These are phyloP conservation scores for Thermothielavioides terrestris DNA, from an alignment of 495 filamentous ascomycete species.

Conservation along the genomic window DNA sequence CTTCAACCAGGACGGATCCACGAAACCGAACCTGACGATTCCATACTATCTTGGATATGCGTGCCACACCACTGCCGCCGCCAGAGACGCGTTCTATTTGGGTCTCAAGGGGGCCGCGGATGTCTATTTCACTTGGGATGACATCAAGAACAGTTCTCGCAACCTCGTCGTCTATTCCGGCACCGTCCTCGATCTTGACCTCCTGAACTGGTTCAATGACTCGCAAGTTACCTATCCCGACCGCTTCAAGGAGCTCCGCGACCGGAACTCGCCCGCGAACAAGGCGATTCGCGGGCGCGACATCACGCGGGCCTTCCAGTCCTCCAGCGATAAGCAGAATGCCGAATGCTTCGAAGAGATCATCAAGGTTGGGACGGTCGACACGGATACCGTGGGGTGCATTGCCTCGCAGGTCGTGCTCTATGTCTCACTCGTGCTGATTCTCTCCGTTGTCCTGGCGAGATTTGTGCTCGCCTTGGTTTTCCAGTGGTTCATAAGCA, in stretches of 20 bases:
- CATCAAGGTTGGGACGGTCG: slow-evolving; percentile 89
- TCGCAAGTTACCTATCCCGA: slow-evolving; percentile 70
- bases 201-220: slow-evolving; percentile 84
- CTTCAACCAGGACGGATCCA: slow-evolving; percentile 91
- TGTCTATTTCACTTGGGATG: slow-evolving; percentile 95
- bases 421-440: slow-evolving; percentile 88
- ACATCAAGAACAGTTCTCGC: slow-evolving; percentile 77
- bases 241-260: slow-evolving; percentile 69
- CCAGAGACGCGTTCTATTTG: slow-evolving; percentile 72
- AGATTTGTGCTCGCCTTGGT: slow-evolving; percentile 85
- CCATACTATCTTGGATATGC: slow-evolving; percentile 72
- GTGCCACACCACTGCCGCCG: slow-evolving; percentile 70
- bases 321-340: slow-evolving; percentile 62
- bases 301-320: slow-evolving; percentile 79
- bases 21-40: slow-evolving; percentile 60
- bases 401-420: slow-evolving; percentile 97
- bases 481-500: slow-evolving; percentile 92
- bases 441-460: slow-evolving; percentile 76
- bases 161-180: slow-evolving; percentile 92
- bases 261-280: slow-evolving; percentile 46
- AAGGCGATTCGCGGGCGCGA: slow-evolving; percentile 74
- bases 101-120: slow-evolving; percentile 41
- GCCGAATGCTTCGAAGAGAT: slow-evolving; percentile 85
- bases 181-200: slow-evolving; percentile 84
- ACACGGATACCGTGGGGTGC: slow-evolving; percentile 93